A percentile compares a stretch with the other conserved stretches of the same genome.
Evolutionary conservation across 2,329 filamentous ascomycete genomes (phyloP).

Genomic region (Ophiocordyceps polyrhachis-furcata): DNA sequence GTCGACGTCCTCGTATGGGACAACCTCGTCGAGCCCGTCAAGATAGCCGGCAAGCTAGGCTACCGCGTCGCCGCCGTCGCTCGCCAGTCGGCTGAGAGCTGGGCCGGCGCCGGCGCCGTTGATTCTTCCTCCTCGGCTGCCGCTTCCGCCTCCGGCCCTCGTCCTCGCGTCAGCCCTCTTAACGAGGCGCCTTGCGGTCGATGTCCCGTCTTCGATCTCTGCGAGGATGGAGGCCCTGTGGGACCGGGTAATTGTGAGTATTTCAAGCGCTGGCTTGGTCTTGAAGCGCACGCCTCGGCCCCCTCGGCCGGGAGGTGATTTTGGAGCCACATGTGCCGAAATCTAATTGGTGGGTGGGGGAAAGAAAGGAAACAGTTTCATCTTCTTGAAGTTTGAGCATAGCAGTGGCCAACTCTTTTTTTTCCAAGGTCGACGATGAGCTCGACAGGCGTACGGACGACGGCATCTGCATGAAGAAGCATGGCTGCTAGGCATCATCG

Average conservation of each 20-base stretch:
- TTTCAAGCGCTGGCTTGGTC: conserved; percentile 62
- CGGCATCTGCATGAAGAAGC: background rate
- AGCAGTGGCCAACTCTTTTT: no score
- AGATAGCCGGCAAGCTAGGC: conserved; percentile 26
- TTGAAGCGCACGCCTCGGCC: background rate
- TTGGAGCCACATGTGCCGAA: background rate
- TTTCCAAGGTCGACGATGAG: background rate
- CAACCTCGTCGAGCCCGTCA: conserved; percentile 54
- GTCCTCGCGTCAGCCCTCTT: conserved; percentile 46
- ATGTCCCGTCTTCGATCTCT: conserved; percentile 87
- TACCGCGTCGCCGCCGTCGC: conserved; percentile 34
- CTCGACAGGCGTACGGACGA: background rate
- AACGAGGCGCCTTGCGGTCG: conserved; percentile 80
- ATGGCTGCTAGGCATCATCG: no score
- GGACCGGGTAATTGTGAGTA: conserved; percentile 84
- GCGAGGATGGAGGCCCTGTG: conserved; percentile 77
- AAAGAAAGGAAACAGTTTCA: background rate
- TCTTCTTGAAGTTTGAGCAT: background rate
- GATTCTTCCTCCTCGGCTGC: conserved; percentile 19
- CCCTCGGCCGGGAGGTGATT: background rate
- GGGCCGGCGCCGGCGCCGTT: conserved; percentile 20
- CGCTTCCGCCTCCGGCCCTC: conserved; percentile 19
- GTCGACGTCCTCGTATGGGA: conserved; percentile 82
- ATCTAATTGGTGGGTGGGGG: background rate
- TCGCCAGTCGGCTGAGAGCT: conserved; percentile 23